Conservation (phyloP, 352 stramenopile genomes). For the Globisporangium megalacanthum region DNA sequence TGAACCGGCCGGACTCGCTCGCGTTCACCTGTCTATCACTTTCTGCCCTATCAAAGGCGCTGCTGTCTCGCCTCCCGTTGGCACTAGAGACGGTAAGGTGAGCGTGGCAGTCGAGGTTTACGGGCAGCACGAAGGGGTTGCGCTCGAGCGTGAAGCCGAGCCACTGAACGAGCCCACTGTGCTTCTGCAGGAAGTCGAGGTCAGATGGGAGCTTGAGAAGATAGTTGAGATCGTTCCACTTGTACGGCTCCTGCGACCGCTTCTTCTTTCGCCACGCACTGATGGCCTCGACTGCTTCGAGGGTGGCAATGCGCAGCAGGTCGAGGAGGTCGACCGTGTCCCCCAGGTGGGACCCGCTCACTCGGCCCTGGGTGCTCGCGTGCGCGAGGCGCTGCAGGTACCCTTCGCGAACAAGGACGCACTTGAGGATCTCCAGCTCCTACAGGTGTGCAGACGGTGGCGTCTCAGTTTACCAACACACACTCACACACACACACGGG, state of each 20-base stretch:
- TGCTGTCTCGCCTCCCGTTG: not conserved
- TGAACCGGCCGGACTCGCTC: slow-evolving; percentile 30
- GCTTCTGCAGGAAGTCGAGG: slow-evolving; percentile 86
- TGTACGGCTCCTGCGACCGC: slow-evolving; percentile 36
- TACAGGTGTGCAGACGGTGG: slow-evolving; percentile 8
- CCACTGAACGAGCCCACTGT: slow-evolving; percentile 70
- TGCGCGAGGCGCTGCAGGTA: slow-evolving; percentile 74
- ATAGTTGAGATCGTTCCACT: slow-evolving; percentile 91
- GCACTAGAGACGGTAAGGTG: not conserved
- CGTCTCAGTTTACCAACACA: too few species aligned
- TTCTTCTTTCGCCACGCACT: slow-evolving; percentile 57
- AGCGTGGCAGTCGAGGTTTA: slow-evolving; percentile 63
- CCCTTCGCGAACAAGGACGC: slow-evolving; percentile 84
- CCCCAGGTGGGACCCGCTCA: slow-evolving; percentile 49
- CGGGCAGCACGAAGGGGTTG: slow-evolving; percentile 86
- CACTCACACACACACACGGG: not conserved
- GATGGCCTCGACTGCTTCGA: slow-evolving; percentile 88
- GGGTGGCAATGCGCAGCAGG: slow-evolving; percentile 73
- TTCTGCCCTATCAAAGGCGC: not conserved
- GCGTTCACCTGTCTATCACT: not conserved
- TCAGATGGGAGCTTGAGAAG: slow-evolving; percentile 88
- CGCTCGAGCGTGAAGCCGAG: slow-evolving; percentile 78
- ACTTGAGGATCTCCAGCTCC: slow-evolving; percentile 88
- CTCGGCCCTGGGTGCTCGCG: slow-evolving; percentile 31
- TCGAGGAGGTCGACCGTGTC: slow-evolving; percentile 84